A percentile compares a stretch with the other conserved stretches of the same genome.
These are phyloP conservation scores for Didymella keratinophila DNA, from an alignment of 2,329 filamentous ascomycete genomes.

Conservation along the genomic window DNA sequence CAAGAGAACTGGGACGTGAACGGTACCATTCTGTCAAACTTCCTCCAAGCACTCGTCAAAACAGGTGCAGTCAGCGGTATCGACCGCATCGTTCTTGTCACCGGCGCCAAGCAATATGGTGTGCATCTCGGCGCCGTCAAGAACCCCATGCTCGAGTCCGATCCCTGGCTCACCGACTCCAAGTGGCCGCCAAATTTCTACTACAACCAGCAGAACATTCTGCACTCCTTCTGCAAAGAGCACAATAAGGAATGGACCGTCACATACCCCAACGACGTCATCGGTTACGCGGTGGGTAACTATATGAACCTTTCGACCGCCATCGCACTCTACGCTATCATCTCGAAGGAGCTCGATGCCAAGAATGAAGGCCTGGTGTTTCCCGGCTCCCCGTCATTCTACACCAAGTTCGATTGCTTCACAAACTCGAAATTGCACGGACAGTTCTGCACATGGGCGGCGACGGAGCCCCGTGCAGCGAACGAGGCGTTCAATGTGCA, in stretches of 20 bases:
- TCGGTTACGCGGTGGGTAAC: conserved; percentile 53
- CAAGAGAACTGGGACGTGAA: neutral
- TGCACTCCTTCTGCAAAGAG: conserved; percentile 44
- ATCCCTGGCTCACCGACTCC: conserved; percentile 53
- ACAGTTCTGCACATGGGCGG: neutral
- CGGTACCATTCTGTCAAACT: neutral
- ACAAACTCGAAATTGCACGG: neutral
- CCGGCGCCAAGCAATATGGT: conserved; percentile 56
- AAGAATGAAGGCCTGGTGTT: neutral
- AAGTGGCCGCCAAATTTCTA: conserved; percentile 27
- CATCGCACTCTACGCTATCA: conserved; percentile 39
- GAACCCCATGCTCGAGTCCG: conserved; percentile 58
- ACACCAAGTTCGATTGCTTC: neutral
- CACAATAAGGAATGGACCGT: conserved; percentile 53
- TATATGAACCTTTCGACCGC: conserved; percentile 48
- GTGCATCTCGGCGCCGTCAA: conserved; percentile 60
- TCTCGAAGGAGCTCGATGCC: neutral
- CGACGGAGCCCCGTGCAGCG: neutral
- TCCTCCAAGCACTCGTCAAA: neutral
- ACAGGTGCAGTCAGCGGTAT: neutral
- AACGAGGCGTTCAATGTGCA: neutral
- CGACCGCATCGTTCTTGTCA: conserved; percentile 38
- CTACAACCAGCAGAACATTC: conserved; percentile 55
- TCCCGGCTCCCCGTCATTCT: neutral
- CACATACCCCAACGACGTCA: conserved; percentile 57